phyloP scores from a whole-genome alignment of 805 yeast genomes.

The Nakazawaea laoshanensis region DNA sequence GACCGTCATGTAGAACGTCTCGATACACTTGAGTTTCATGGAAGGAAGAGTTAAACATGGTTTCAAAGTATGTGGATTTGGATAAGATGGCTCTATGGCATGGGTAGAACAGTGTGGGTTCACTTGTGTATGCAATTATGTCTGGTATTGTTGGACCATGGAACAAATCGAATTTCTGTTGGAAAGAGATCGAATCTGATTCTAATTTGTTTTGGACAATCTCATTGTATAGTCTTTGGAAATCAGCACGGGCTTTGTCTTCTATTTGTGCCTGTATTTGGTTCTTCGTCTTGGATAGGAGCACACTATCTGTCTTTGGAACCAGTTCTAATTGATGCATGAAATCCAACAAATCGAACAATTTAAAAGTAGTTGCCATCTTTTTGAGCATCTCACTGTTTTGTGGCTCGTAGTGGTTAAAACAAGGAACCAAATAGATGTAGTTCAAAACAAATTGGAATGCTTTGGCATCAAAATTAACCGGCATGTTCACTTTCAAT shows the following conservation, averaged over 20 bases:
- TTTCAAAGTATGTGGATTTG: conserved; percentile 55
- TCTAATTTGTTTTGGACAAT: conserved; percentile 16
- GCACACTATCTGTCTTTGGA: conserved; percentile 12
- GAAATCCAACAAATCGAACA: conserved; percentile 28
- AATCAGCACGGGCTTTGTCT: conserved; percentile 26
- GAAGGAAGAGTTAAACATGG: conserved; percentile 51
- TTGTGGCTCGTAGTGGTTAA: conserved; percentile 24
- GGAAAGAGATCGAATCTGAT: conserved; percentile 12
- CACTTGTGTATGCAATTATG: conserved; percentile 28
- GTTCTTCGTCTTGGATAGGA: conserved; percentile 23
- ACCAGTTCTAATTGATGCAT: conserved; percentile 21
- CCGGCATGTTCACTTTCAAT: conserved; percentile 13
- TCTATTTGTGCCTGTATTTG: conserved; percentile 23
- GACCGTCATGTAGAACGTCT: conserved; percentile 12
- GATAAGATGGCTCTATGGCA: conserved; percentile 53
- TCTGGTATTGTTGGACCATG: conserved; percentile 33
- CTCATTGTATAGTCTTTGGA: conserved; percentile 21
- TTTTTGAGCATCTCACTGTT: conserved; percentile 20
- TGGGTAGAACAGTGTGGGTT: conserved; percentile 37
- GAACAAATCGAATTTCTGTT: conserved; percentile 19
- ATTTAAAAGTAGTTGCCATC: conserved; percentile 24
- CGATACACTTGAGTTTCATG: conserved; percentile 19
- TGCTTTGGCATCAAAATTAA: conserved; percentile 18
- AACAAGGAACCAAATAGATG: conserved; percentile 17
- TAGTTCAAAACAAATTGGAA: conserved; percentile 23